Conservation (phyloP, 495 filamentous ascomycete species). For the Aspergillus bertholletiae region DNA sequence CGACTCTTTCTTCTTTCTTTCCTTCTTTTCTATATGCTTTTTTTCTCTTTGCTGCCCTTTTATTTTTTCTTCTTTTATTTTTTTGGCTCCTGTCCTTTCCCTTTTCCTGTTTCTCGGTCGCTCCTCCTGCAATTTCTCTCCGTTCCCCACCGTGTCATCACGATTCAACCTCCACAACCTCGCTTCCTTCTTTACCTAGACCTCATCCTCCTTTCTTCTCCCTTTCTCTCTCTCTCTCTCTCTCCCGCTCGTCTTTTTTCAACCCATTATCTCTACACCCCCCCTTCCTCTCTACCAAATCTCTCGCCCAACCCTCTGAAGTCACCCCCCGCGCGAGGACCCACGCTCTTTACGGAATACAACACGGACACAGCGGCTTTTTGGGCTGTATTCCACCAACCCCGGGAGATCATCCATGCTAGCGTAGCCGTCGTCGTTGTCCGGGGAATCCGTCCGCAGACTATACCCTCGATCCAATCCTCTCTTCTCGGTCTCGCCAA, state of each 20-base stretch:
- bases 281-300: constrained; percentile 1
- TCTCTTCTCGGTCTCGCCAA: constrained; percentile 4
- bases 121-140: constrained; percentile 11
- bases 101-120: constrained; percentile 16
- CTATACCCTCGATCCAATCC: constrained; percentile 5
- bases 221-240: too few species aligned
- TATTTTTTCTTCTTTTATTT: constrained; percentile 13
- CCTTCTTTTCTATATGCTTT: constrained; percentile 15
- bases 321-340: neutral
- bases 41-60: constrained; percentile 1
- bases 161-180: constrained; percentile 1
- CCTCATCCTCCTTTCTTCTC: constrained; percentile 8
- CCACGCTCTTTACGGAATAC: neutral
- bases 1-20: constrained; percentile 7
- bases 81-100: constrained; percentile 7
- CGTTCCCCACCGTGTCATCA: constrained; percentile 4
- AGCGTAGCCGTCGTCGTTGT: neutral
- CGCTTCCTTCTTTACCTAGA: constrained; percentile 3
- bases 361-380: neutral
- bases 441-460: neutral
- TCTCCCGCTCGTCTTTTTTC: constrained; percentile 2
- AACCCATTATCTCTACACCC: neutral
- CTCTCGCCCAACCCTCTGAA: neutral
- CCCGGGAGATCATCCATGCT: neutral
- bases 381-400: neutral